Percentiles rank a stretch among this genome's conserved stretches.
phyloP scores from a whole-genome alignment of 192 early-diverging fungal species.

The Oehlia diaphana region DNA sequence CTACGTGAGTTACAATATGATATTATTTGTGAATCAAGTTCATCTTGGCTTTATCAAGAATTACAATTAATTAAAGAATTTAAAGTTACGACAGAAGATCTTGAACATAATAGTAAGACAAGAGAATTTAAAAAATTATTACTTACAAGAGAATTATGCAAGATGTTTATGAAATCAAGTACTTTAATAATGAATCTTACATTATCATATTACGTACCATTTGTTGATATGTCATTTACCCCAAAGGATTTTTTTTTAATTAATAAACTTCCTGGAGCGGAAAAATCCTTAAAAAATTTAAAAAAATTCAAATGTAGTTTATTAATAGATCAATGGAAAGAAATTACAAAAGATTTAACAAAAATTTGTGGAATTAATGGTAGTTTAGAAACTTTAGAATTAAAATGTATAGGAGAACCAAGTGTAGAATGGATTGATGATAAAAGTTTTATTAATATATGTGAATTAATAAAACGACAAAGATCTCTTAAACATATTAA shows the following conservation, averaged over 20 bases:
- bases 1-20: neutral
- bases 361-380: neutral
- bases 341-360: neutral
- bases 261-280: neutral
- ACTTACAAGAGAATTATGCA: neutral
- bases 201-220: conserved; percentile 9
- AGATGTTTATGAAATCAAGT: neutral
- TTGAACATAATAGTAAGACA: neutral
- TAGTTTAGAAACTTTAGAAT: neutral
- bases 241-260: neutral
- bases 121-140: neutral
- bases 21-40: neutral
- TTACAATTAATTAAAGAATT: neutral
- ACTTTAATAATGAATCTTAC: neutral
- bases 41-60: neutral
- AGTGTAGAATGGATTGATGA: neutral
- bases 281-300: neutral
- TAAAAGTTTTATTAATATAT: neutral
- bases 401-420: conserved; percentile 8
- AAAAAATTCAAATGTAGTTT: conserved; percentile 7
- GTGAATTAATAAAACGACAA: neutral
- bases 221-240: neutral
- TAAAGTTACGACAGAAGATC: neutral
- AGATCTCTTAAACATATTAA: neutral
- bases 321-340: conserved; percentile 2